Base-by-base conservation (phyloP, 2,329 filamentous ascomycete species). In the Aureobasidium mangrovei region DNA sequence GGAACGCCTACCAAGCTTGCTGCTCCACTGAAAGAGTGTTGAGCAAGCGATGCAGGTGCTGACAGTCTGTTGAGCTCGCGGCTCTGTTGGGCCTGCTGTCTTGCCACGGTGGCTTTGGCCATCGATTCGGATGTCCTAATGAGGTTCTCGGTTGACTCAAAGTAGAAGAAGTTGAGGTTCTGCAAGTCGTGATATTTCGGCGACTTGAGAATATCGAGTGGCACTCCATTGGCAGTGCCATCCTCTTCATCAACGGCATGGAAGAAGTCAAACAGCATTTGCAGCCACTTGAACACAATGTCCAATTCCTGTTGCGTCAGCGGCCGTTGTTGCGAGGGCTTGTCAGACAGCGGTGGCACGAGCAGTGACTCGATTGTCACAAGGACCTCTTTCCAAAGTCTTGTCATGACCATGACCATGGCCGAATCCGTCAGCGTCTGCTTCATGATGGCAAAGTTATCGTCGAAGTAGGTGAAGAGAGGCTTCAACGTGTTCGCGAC, bases 391-490 rank as follows among this genome's bases (percentile, higher is more conserved):
- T 98, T 98, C 93, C 93, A 98, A 4, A 98, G 74, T 42, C 93
- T 83, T 26, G 90, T 94, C 93, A 98, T 98, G 63, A 98, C 93
- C 67, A 93, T 91, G 62, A 91, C 83, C 91, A 98, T 96, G n/a
- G 93, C 94, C 55, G 89, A 85, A 56, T 90, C 86, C 1, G 93
- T 97, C 55, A 98, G 76, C 0, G 91, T 96, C 69, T 93, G 84
- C 72, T 97, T 96, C 91, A 98, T 95, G 62, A 97, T 95, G 56
- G 90, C 89, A 70, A 98, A 98, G 65, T 98, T 98, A 67, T 96
- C 91, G 67, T 98, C 88, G 67, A 98, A 98, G 69, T 98, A 98
- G 53, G 83, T 81, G 67, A 96, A 93, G 0, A 98, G 78, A 4
- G 90, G 86, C 61, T 86, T 84, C 9, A 98, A 74, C 0, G 89